Percentiles rank a stretch among this genome's conserved stretches.
Evolutionary conservation across 495 filamentous ascomycete species (phyloP).

Genomic region (Apiosordaria backusii): DNA sequence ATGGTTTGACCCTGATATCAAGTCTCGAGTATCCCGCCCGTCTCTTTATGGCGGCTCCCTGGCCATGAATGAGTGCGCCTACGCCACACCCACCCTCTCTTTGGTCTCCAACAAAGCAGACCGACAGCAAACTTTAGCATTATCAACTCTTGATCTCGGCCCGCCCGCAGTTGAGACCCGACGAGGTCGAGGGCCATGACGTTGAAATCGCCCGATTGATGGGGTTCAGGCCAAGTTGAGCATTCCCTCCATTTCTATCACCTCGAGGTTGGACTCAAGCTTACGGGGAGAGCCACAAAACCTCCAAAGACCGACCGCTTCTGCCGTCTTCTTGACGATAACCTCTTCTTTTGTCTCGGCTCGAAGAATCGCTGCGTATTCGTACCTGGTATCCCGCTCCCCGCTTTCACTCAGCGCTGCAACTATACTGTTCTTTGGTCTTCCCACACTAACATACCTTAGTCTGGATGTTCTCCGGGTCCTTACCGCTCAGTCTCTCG

Average conservation of each 20-base stretch:
- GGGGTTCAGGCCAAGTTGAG: not conserved
- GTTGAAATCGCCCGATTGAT: not conserved
- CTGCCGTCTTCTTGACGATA: conserved; percentile 54
- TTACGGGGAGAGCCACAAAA: conserved; percentile 69
- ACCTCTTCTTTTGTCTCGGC: conserved; percentile 61
- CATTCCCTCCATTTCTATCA: not conserved
- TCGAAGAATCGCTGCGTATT: conserved; percentile 72
- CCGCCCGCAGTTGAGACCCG: not conserved
- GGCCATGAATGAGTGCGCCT: not conserved
- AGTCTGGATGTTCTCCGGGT: not conserved
- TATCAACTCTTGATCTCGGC: not conserved
- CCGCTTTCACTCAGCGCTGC: not conserved
- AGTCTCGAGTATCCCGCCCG: not conserved
- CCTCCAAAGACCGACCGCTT: conserved; percentile 67
- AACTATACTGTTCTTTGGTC: too few species aligned
- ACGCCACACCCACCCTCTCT: not conserved
- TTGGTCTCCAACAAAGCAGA: not conserved
- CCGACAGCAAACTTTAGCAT: not conserved
- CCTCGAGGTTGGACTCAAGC: conserved; percentile 65
- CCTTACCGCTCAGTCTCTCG: too few species aligned
- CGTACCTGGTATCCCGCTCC: not conserved
- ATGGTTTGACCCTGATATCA: not conserved
- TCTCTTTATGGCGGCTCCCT: not conserved
- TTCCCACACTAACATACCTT: too few species aligned
- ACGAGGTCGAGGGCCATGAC: not conserved